A percentile compares a stretch with the other conserved stretches of the same genome.
These are phyloP conservation scores for Oryza nivara DNA, from an alignment of 176 grass and related monocot species.

Conservation along the genomic window DNA sequence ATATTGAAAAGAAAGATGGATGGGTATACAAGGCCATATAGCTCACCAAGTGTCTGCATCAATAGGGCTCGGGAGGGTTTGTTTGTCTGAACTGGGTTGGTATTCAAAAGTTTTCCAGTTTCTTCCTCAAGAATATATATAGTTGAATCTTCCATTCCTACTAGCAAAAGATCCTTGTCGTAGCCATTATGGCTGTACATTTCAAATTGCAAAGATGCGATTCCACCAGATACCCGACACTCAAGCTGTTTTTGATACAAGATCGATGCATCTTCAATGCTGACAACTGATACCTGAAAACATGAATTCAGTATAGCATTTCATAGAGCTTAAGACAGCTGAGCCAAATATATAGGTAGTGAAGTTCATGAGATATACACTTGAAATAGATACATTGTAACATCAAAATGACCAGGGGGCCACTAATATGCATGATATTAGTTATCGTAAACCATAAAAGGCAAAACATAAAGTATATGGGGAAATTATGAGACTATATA, in stretches of 20 bases:
- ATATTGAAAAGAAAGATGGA: slow-evolving; percentile 2
- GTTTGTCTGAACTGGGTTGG: slow-evolving; percentile 71
- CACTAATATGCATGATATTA: slow-evolving; percentile 1
- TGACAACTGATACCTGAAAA: slow-evolving; percentile 84
- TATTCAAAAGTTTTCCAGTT: slow-evolving; percentile 69
- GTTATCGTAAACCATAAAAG: background rate
- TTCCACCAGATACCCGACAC: slow-evolving; percentile 70
- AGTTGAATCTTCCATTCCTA: slow-evolving; percentile 82
- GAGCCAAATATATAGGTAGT: background rate
- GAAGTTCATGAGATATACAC: background rate
- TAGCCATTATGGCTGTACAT: slow-evolving; percentile 65
- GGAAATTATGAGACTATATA: background rate
- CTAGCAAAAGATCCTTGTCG: slow-evolving; percentile 73
- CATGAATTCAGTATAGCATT: slow-evolving; percentile 15
- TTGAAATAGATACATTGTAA: slow-evolving; percentile 1
- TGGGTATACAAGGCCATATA: slow-evolving; percentile 10
- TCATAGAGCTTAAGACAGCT: slow-evolving; percentile 28
- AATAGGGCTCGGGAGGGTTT: slow-evolving; percentile 81
- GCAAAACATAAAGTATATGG: background rate
- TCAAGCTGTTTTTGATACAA: slow-evolving; percentile 94
- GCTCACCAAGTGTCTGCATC: slow-evolving; percentile 72
- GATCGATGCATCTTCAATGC: slow-evolving; percentile 65
- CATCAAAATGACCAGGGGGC: background rate
- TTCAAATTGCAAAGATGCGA: slow-evolving; percentile 86
- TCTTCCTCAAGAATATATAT: slow-evolving; percentile 77